Evolutionary conservation across 73 alveolate species (phyloP).

Genomic region (Tetrahymena malaccensis): DNA sequence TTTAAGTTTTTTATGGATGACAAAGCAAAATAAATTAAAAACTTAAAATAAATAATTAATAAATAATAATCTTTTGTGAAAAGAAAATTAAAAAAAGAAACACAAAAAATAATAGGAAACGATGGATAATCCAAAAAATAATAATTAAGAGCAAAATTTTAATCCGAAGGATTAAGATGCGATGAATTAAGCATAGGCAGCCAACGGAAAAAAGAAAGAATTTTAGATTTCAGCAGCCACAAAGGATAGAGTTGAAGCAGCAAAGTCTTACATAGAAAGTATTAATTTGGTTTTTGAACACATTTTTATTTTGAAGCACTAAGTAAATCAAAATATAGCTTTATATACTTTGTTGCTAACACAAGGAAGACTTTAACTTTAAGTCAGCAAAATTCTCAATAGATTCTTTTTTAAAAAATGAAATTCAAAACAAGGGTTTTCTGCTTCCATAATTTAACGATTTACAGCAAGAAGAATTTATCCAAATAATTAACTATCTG

Average conservation of each 20-base stretch:
- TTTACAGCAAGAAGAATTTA: not conserved
- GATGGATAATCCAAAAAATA: not conserved
- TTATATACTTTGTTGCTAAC: not conserved
- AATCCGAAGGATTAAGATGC: not conserved
- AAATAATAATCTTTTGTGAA: not conserved
- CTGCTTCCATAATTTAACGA: not conserved
- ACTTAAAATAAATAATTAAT: not conserved
- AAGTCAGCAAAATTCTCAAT: not conserved
- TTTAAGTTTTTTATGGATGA: not conserved
- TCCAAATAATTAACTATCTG: not conserved
- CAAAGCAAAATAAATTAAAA: not conserved
- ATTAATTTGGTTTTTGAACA: not conserved
- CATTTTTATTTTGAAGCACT: not conserved
- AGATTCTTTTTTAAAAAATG: not conserved
- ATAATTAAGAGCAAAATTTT: not conserved
- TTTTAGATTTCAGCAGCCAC: constrained; percentile 19
- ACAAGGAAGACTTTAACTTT: not conserved
- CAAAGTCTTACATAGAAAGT: constrained; percentile 32
- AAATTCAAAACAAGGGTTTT: not conserved
- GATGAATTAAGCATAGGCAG: not conserved
- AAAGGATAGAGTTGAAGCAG: constrained; percentile 39
- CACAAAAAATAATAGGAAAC: not conserved
- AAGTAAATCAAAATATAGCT: not conserved
- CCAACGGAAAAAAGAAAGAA: constrained; percentile 1
- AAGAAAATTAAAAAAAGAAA: not conserved